Evolutionary conservation across 2,329 filamentous ascomycete genomes (phyloP).

Genomic region (Dendrostoma leiphaemia): DNA sequence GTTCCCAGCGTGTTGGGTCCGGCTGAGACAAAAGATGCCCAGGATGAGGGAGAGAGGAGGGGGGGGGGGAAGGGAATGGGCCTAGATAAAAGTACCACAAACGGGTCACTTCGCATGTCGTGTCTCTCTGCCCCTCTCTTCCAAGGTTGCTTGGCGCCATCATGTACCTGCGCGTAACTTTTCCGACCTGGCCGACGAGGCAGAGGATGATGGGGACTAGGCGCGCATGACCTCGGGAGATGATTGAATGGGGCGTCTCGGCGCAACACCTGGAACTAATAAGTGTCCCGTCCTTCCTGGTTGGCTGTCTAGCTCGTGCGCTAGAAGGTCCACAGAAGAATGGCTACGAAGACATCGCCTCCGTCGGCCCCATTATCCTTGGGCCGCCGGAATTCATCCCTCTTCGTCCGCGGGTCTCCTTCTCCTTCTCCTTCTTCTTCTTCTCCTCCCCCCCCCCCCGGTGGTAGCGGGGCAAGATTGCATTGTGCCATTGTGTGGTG

Average conservation of each 20-base stretch:
- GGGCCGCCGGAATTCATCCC: neutral
- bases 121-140: neutral
- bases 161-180: too few relatives aligned
- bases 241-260: neutral
- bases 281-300: neutral
- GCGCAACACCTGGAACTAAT: too few relatives aligned
- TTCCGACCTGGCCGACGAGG: too few relatives aligned
- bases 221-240: neutral
- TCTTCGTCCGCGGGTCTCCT: neutral
- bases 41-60: neutral
- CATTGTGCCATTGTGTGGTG: neutral
- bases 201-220: neutral
- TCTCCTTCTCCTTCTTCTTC: neutral
- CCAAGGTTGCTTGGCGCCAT: too few relatives aligned
- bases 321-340: conserved; percentile 15
- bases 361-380: neutral
- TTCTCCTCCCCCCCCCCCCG: neutral
- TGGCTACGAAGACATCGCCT: conserved; percentile 2
- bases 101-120: neutral
- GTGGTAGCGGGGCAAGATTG: neutral
- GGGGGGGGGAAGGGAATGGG: neutral
- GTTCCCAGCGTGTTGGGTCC: conserved; percentile 17
- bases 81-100: neutral
- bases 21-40: conserved; percentile 17
- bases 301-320: conserved; percentile 1